Evolutionary conservation across 2,329 filamentous ascomycete species (phyloP), one percentile per base, ranked within the genome.

Genomic region (Stemphylium lycopersici): DNA sequence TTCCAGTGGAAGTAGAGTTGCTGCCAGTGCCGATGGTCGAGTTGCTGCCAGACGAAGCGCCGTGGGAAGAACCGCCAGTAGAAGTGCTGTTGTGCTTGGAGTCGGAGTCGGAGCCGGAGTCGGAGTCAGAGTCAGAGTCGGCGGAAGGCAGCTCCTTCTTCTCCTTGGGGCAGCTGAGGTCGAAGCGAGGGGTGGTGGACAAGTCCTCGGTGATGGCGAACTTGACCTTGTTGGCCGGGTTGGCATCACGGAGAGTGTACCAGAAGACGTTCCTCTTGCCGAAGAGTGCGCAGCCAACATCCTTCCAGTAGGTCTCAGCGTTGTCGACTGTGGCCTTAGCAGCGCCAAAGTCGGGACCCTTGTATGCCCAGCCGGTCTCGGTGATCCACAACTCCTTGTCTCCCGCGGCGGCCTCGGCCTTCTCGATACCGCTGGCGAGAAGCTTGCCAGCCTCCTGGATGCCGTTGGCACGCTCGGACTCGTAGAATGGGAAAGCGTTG

Each of bases 201-300:
- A 85, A 77, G 66, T 84, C 73, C 55, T 83, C 73, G 66, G 81
- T 83, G 59, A 86, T 80, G 70, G 78, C 82, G 47, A 85, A 85
- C 78, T 84, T 83, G 76, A 82, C 78, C 69, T 78, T 67, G 79
- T 85, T 84, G 70, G 79, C 82, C 44, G 82, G 80, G 79, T 85
- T 85, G 45, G 68, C 65, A 46, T 75, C 72, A 7, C 65, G 65
- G 4, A 74, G 64, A 6, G 66, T 69, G 59, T 75, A 76, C 70
- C 71, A 76, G 60, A 69, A 76, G 32, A 68, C 65, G 57, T 74
- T 70, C 52, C 49, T 60, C 59, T 65, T 65, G 49, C 67, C 67
- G 42, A 75, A 74, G 10, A 72, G 51, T 24, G 67, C 53, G 60
- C 72, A 75, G 7, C 69, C 72, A n/a, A 75, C 62, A 7, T 66